A percentile compares a stretch with the other conserved stretches of the same genome.
phyloP scores from a whole-genome alignment of 164 flowering plant genomes.

The Tinospora cordifolia region DNA sequence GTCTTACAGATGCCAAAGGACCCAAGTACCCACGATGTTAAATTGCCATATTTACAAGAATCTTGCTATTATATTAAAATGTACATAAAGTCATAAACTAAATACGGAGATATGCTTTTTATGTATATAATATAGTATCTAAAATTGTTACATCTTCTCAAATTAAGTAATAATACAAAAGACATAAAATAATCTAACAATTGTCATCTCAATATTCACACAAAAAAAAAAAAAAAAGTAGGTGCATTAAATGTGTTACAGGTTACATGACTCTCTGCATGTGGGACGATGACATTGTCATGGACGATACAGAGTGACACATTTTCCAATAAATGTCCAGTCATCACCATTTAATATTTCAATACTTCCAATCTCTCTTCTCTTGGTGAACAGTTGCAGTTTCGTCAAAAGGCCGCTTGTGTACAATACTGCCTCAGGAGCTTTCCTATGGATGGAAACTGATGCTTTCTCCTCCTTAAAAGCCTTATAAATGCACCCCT shows the following conservation, averaged over 20 bases:
- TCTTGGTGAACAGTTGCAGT: not conserved
- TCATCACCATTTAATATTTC: not conserved
- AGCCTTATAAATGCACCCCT: conserved; percentile 5
- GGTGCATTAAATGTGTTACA: conserved; percentile 4
- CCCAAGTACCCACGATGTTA: too few species aligned
- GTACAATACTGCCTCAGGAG: conserved; percentile 1
- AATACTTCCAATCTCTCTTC: not conserved
- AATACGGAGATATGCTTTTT: too few species aligned
- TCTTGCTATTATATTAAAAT: too few species aligned
- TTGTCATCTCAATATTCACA: too few species aligned
- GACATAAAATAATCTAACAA: too few species aligned
- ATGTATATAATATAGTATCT: too few species aligned
- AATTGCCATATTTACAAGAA: too few species aligned
- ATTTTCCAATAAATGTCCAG: not conserved
- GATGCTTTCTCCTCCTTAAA: conserved; percentile 3
- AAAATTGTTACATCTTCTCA: too few species aligned
- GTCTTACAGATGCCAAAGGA: too few species aligned
- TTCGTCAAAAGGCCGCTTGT: not conserved
- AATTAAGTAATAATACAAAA: too few species aligned
- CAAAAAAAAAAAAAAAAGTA: not conserved
- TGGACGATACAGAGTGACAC: not conserved
- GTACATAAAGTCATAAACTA: too few species aligned
- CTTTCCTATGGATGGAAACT: conserved; percentile 8
- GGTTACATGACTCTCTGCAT: not conserved
- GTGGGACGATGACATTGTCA: not conserved